Conservation (phyloP, 805 yeast species). For the Scheffersomyces amazonensis region DNA sequence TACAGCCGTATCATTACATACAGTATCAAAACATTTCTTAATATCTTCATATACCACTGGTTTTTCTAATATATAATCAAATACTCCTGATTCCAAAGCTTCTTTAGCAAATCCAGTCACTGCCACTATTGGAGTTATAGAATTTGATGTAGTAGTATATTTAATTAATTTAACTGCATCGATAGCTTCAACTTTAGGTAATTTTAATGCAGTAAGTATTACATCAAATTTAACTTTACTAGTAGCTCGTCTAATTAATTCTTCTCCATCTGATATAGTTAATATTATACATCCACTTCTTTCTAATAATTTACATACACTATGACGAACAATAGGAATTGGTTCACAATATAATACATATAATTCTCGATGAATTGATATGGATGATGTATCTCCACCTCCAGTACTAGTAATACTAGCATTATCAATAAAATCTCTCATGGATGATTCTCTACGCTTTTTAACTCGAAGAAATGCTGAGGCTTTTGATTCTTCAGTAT, state of each 20-base stretch:
- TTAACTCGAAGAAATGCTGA: constrained; percentile 52
- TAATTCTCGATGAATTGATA: constrained; percentile 27
- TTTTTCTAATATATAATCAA: constrained; percentile 72
- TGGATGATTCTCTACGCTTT: constrained; percentile 52
- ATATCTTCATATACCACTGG: constrained; percentile 43
- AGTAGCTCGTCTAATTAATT: constrained; percentile 74
- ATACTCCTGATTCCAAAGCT: constrained; percentile 51
- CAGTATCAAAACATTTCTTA: constrained; percentile 18
- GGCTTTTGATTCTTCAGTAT: constrained; percentile 55
- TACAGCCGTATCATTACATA: constrained; percentile 5
- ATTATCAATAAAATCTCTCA: constrained; percentile 14
- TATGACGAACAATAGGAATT: constrained; percentile 74
- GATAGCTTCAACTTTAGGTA: constrained; percentile 64
- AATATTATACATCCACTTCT: constrained; percentile 78
- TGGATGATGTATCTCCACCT: constrained; percentile 5
- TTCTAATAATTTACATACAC: constrained; percentile 61
- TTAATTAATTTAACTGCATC: constrained; percentile 77
- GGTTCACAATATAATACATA: constrained; percentile 85
- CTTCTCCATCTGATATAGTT: constrained; percentile 75
- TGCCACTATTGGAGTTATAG: constrained; percentile 74
- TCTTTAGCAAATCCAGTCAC: constrained; percentile 71
- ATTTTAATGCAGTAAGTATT: constrained; percentile 70
- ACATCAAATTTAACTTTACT: constrained; percentile 82
- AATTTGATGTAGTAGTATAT: constrained; percentile 74
- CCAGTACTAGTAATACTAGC: constrained; percentile 1